Evolutionary conservation across 176 grass and related monocot species (phyloP).

Genomic region (sorghum (Sorghum bicolor)): DNA sequence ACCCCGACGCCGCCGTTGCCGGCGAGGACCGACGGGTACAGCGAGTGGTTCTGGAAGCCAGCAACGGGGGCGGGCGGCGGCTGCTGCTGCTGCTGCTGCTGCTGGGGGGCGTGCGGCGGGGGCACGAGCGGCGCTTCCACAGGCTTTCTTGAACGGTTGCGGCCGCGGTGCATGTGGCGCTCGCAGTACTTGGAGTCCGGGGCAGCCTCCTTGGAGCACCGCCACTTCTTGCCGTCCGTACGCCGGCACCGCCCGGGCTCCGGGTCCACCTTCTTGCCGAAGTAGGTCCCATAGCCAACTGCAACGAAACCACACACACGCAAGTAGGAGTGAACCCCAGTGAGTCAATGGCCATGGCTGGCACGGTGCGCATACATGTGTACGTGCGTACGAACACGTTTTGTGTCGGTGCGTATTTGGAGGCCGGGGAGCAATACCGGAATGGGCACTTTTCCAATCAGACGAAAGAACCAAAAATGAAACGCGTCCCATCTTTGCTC

Average conservation of each 20-base stretch:
- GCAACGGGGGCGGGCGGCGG: neutral
- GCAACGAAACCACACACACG: neutral
- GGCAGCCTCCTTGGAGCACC: constrained; percentile 84
- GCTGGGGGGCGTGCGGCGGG: constrained; percentile 29
- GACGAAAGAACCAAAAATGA: constrained; percentile 24
- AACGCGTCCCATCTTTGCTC: neutral
- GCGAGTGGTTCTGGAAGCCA: constrained; percentile 43
- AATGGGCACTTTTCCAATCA: constrained; percentile 10
- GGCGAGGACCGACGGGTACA: constrained; percentile 26
- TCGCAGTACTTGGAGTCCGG: constrained; percentile 96
- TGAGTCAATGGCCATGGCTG: neutral
- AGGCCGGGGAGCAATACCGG: neutral
- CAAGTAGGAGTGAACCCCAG: neutral
- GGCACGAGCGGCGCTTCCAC: constrained; percentile 79
- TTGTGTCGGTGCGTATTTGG: constrained; percentile 32
- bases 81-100: constrained; percentile 19
- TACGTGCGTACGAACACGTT: neutral
- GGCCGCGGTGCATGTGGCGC: constrained; percentile 97
- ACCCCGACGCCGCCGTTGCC: neutral
- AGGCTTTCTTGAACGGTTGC: constrained; percentile 99
- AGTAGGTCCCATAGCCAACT: constrained; percentile 61
- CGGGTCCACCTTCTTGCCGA: constrained; percentile 79
- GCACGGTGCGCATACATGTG: neutral
- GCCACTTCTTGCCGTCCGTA: constrained; percentile 97
- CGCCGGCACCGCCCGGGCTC: constrained; percentile 89